Evolutionary conservation across 345 rosid species (phyloP).

Genomic region (Limnanthes douglasii): DNA sequence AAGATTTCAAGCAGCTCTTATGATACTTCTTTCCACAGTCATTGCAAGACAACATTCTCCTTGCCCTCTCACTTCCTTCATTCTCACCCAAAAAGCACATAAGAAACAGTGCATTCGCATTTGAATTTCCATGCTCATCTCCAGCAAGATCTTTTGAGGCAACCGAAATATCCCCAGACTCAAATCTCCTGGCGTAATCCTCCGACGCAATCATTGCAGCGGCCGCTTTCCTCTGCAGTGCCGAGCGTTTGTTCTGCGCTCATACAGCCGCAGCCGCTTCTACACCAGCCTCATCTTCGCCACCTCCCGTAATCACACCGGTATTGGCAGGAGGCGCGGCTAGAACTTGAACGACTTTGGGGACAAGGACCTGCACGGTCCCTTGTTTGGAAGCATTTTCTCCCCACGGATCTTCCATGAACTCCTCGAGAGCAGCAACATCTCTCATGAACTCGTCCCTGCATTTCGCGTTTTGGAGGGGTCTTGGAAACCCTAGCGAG

Average conservation of each 20-base stretch:
- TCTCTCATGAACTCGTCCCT: slow-evolving; percentile 29
- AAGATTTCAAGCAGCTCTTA: slow-evolving; percentile 67
- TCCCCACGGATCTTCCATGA: slow-evolving; percentile 33
- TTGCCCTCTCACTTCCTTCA: slow-evolving; percentile 74
- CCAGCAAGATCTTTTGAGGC: slow-evolving; percentile 28
- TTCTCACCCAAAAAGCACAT: slow-evolving; percentile 78
- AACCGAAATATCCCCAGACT: slow-evolving; percentile 52
- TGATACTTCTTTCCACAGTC: slow-evolving; percentile 93
- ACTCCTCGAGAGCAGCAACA: slow-evolving; percentile 29
- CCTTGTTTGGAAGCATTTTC: slow-evolving; percentile 21
- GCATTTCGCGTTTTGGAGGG: slow-evolving; percentile 27
- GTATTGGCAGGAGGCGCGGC: slow-evolving; percentile 4
- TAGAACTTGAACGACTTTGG: slow-evolving; percentile 34
- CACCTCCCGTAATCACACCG: slow-evolving; percentile 18
- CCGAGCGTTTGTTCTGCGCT: slow-evolving; percentile 55
- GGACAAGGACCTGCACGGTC: slow-evolving; percentile 74
- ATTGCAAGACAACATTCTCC: slow-evolving; percentile 85
- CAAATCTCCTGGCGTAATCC: slow-evolving; percentile 78
- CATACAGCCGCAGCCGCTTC: slow-evolving; percentile 30
- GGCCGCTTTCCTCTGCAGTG: slow-evolving; percentile 75
- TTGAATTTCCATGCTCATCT: slow-evolving; percentile 44
- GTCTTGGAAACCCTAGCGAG: slow-evolving; percentile 77
- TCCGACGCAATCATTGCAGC: slow-evolving; percentile 80
- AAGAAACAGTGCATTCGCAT: slow-evolving; percentile 55
- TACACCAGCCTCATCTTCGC: slow-evolving; percentile 16